Base-by-base conservation (phyloP, 352 stramenopile genomes). In the Globisporangium irregulare region DNA sequence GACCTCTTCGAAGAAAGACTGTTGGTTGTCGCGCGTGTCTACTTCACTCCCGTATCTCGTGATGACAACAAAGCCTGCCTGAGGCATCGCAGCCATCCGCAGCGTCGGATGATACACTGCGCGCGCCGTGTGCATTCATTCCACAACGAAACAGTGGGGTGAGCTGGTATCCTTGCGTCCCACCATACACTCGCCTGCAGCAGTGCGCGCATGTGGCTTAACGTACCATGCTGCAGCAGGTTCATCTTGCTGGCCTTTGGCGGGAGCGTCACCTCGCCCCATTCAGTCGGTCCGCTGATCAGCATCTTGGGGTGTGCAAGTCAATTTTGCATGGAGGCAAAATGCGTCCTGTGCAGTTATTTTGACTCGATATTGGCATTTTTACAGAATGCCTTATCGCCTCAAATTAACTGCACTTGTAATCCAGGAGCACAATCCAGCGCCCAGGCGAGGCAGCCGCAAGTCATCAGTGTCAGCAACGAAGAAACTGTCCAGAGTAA, bases 51-150 rank as follows among this genome's bases (percentile, higher is more conserved):
- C 55, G 38, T 68, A 74, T 4, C 62, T 68, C 24, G 68, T 72
- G 66, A 88, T 69, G 29, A 72, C 72, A 54, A 88, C 75, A 8
- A 64, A 77, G n/a, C 71, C 48, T 12, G 69, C 73, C 29, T 72
- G 66, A 15, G 78, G 59, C 66, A 80, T 68, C 18, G 80, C 80
- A 18, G 70, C 77, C 61, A 80, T 64, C n/a, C 73, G 62, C 60
- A 88, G 55, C 58, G 57, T 66, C 12, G 68, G n/a, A 56, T 83
- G 81, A 66, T 85, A 88, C 62, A 69, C 80, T 88, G 36, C 5
- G 41, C 15, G 27, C 27, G 27, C 27, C 27, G 15, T 3, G 22
- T 54, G 43, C n/a, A 32, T 54, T n/a, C 15, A 20, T n/a, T n/a
- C 5, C 41, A n/a, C 41, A 48, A 20, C 20, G 41, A 48, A n/a